Percentiles rank a stretch among this genome's conserved stretches.
Conservation (phyloP, 1,284 basidiomycete genomes). For the Cryptococcus sp. region DNA sequence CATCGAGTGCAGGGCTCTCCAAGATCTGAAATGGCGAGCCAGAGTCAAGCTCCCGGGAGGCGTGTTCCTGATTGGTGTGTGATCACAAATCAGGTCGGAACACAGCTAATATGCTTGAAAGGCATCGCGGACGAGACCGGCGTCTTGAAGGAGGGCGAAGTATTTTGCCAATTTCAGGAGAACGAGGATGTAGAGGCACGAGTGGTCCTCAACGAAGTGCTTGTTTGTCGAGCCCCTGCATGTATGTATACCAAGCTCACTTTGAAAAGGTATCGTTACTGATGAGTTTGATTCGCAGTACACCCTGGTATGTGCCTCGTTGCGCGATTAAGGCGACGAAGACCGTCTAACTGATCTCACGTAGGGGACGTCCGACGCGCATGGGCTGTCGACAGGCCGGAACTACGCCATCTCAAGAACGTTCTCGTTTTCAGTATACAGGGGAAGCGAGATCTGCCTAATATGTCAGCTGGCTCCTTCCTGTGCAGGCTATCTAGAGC, state of each 20-base stretch:
- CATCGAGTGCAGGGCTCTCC: slow-evolving; percentile 44
- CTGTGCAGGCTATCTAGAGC: background rate
- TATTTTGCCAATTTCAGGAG: slow-evolving; percentile 52
- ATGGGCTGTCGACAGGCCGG: slow-evolving; percentile 42
- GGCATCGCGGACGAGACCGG: slow-evolving; percentile 51
- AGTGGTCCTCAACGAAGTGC: slow-evolving; percentile 40
- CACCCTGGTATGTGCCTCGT: slow-evolving; percentile 17
- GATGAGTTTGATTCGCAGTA: slow-evolving; percentile 7
- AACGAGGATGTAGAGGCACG: slow-evolving; percentile 26
- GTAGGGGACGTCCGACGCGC: slow-evolving; percentile 49
- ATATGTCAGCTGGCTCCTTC: slow-evolving; percentile 33
- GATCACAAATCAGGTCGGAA: background rate
- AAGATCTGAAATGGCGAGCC: slow-evolving; percentile 53
- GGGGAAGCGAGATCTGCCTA: slow-evolving; percentile 48
- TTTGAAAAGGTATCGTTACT: background rate
- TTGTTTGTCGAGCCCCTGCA: slow-evolving; percentile 52
- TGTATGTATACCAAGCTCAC: slow-evolving; percentile 19
- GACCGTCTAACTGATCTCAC: slow-evolving; percentile 20
- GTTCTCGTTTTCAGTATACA: slow-evolving; percentile 51
- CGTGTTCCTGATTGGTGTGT: slow-evolving; percentile 49
- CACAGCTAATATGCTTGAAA: slow-evolving; percentile 1
- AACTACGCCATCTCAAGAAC: slow-evolving; percentile 49
- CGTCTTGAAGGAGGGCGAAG: slow-evolving; percentile 42
- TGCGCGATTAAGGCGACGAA: too few relatives aligned
- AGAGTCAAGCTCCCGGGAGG: slow-evolving; percentile 42